Evolutionary conservation across 2,329 filamentous ascomycete genomes (phyloP), one percentile per base, ranked within the genome.

Genomic region (Lasiodiplodia sp.): DNA sequence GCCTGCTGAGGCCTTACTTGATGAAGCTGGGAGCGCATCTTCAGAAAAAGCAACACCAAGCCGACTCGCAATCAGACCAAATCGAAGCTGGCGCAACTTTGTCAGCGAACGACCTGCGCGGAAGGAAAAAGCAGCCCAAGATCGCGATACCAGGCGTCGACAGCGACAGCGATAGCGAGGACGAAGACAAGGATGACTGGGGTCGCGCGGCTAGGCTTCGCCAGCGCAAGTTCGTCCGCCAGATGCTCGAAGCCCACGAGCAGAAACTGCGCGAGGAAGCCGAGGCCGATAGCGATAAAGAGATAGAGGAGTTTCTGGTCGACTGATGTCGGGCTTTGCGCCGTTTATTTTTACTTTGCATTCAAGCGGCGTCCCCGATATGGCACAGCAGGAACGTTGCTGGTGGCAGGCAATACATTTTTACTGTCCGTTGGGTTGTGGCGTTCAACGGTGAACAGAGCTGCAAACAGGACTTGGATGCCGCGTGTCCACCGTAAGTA

Each of bases 231-330:
- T 85, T 91, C 78, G 82, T 92, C 70, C 89, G 88, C 83, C 86
- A 88, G 75, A 77, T 91, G 74, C 79, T 92, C 70, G 88, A 89
- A 73, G 86, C 84, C 58, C 84, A 88, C 72, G 90, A 92, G 80
- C 68, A 73, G 72, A 72, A 73, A 71, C 83, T 87, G 80, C 79
- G 81, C 74, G 79, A 87, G 73, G 82, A 85, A 72, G 85, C 88
- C 73, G 88, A 90, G 73, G 87, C 90, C 69, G 85, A 92, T 72
- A 88, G 91, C 70, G 90, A 93, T 78, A 91, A 91, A 80, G 91
- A 94, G 77, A 91, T 94, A 73, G 87, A 89, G 76, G 90, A 94
- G 79, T 88, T 91, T 74, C 79, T 94, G 77, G 84, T 87, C 73
- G 65, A 67, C 31, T 67, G n/a, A 67, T 7, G 14, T 18, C 12